Evolutionary conservation across 1,139 yeast species (phyloP).

Genomic region (Saccharomycopsis phalli): DNA sequence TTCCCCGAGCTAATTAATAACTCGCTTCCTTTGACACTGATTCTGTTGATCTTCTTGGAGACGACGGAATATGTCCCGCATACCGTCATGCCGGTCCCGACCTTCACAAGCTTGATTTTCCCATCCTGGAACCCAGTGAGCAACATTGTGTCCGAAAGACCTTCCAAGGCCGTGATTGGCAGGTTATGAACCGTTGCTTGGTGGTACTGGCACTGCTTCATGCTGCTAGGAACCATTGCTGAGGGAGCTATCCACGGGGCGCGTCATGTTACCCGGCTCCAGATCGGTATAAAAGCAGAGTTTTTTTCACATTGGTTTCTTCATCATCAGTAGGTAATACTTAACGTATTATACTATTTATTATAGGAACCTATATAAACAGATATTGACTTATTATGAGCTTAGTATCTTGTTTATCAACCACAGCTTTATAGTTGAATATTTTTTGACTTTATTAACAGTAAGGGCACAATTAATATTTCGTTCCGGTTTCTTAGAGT

Average conservation of each 20-base stretch:
- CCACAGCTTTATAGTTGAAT: slow-evolving; percentile 22
- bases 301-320: slow-evolving; percentile 13
- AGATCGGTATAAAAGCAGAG: not conserved
- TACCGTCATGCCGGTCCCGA: slow-evolving; percentile 1
- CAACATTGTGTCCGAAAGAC: slow-evolving; percentile 5
- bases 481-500: slow-evolving; percentile 22
- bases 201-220: slow-evolving; percentile 4
- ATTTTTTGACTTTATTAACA: slow-evolving; percentile 21
- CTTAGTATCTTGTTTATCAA: slow-evolving; percentile 13
- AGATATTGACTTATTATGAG: slow-evolving; percentile 19
- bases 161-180: slow-evolving; percentile 9
- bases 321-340: slow-evolving; percentile 21
- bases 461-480: slow-evolving; percentile 21
- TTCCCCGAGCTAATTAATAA: slow-evolving; percentile 12
- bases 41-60: slow-evolving; percentile 9
- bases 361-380: slow-evolving; percentile 19
- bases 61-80: slow-evolving; percentile 4
- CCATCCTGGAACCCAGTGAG: slow-evolving; percentile 15
- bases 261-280: not conserved
- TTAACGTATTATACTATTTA: slow-evolving; percentile 20
- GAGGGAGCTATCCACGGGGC: too few species aligned
- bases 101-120: slow-evolving; percentile 8
- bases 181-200: slow-evolving; percentile 11
- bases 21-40: slow-evolving; percentile 3
- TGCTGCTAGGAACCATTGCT: too few species aligned